Conservation (phyloP, 2,329 filamentous ascomycete genomes). For the Exophiala spinifera region DNA sequence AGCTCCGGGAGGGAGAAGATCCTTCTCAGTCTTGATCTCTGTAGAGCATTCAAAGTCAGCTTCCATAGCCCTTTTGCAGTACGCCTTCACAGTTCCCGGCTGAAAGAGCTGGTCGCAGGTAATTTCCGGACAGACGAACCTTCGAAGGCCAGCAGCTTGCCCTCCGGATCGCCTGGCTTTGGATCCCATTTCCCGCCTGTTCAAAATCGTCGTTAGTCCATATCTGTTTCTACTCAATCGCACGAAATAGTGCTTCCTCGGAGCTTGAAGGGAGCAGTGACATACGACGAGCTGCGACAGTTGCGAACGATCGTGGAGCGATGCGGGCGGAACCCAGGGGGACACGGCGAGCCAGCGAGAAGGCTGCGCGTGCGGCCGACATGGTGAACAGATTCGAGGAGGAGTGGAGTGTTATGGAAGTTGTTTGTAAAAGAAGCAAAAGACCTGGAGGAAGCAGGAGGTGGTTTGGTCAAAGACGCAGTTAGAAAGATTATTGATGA, state of each 20-base stretch:
- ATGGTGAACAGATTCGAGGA: slow-evolving; percentile 33
- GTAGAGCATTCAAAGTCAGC: slow-evolving; percentile 29
- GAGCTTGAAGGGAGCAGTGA: slow-evolving; percentile 30
- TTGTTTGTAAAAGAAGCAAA: no score
- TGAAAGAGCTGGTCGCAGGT: neutral
- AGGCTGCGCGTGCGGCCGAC: slow-evolving; percentile 48
- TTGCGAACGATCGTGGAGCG: slow-evolving; percentile 45
- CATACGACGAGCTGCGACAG: slow-evolving; percentile 46
- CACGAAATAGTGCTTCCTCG: neutral
- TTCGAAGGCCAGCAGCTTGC: slow-evolving; percentile 45
- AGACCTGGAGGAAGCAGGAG: neutral
- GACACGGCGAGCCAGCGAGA: slow-evolving; percentile 45
- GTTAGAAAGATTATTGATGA: slow-evolving; percentile 7
- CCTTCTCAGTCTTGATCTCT: slow-evolving; percentile 82
- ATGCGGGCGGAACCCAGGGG: slow-evolving; percentile 37
- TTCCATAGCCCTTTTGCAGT: neutral
- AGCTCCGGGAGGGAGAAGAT: slow-evolving; percentile 82
- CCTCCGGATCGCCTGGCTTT: slow-evolving; percentile 38
- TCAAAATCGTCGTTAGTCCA: slow-evolving; percentile 5
- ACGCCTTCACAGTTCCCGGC: neutral
- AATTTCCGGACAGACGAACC: slow-evolving; percentile 36
- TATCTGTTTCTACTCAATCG: neutral
- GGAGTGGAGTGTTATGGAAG: slow-evolving; percentile 17
- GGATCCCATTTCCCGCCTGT: slow-evolving; percentile 40
- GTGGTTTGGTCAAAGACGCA: neutral